Base-by-base conservation (phyloP, 2,329 filamentous ascomycete genomes). In the Plectosphaerella plurivora region DNA sequence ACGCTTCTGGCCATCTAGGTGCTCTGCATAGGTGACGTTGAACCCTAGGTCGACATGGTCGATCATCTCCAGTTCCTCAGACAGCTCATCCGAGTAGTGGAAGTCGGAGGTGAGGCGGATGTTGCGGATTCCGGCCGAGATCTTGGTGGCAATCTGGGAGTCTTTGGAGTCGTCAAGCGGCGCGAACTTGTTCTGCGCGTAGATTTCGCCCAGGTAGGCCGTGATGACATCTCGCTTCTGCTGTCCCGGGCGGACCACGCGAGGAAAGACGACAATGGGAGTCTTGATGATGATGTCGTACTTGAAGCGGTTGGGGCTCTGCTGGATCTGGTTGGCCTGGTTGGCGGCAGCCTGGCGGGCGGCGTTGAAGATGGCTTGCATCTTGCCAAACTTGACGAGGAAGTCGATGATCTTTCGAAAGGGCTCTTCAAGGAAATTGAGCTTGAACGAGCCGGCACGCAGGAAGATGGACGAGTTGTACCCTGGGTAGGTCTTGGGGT, bases 361-460 rank as follows among this genome's bases (percentile, higher is more conserved):
- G 42, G 94, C 93, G 65, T 99, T 99, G 76, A 96, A 99, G 50
- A 99, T 88, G 20, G 94, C 93, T 70, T 99, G 94, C 94, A 99
- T 99, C 71, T 96, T 96, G 55, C 95, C 94, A 67, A 99, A 99
- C 63, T 99, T 99, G 67, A 99, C 91, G 44, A 96, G 77, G 69
- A 99, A 99, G 60, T 95, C 90, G 69, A 99, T 90, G 58, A 99
- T 97, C 72, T 97, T 97, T 50, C 94, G 85, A 76, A 97, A 97
- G 0, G 94, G 94, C 68, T 99, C 95, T 56, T 97, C 93, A 4
- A 97, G 74, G 67, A 99, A 99, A 67, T 97, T 97, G 65, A 99
- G 79, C 72, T 96, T 97, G 68, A 99, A 87, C 0, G 94, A 99
- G 2, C 94, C 94, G 16, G 94, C 93, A 36, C 93, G 86, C 11